These are phyloP conservation scores for Sarocladium kiliense DNA, from an alignment of 2,329 filamentous ascomycete species.

Conservation along the genomic window DNA sequence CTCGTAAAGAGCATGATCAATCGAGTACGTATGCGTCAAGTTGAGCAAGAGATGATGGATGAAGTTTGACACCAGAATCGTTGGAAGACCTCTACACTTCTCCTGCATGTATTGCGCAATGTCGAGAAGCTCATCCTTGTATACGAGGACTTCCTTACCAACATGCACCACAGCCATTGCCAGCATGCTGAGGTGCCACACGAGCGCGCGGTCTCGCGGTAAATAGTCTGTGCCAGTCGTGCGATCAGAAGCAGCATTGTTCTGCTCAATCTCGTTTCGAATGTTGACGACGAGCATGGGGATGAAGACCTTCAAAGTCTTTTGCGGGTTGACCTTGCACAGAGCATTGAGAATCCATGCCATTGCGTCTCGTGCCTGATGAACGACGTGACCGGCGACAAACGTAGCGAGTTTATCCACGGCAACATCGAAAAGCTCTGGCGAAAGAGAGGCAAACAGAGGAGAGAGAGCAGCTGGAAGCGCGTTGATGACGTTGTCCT, in stretches of 20 bases:
- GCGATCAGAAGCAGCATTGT: constrained; percentile 89
- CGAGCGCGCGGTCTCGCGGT: constrained; percentile 83
- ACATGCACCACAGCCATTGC: constrained; percentile 99
- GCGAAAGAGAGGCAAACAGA: constrained; percentile 82
- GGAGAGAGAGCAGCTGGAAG: constrained; percentile 87
- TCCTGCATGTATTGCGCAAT: constrained; percentile 96
- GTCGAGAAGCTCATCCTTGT: constrained; percentile 82
- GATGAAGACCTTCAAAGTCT: constrained; percentile 84
- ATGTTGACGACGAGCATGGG: constrained; percentile 90
- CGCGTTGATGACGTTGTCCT: constrained; percentile 96
- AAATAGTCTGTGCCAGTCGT: constrained; percentile 92
- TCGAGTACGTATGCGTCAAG: constrained; percentile 87
- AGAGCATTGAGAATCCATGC: constrained; percentile 96
- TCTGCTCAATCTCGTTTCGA: constrained; percentile 93
- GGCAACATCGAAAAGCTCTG: constrained; percentile 87
- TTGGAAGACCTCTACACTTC: constrained; percentile 87
- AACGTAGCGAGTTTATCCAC: constrained; percentile 90
- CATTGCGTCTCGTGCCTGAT: constrained; percentile 96
- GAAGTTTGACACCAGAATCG: constrained; percentile 95
- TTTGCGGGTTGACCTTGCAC: constrained; percentile 92
- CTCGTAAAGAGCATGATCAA: constrained; percentile 85
- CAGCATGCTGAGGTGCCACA: constrained; percentile 96
- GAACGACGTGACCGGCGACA: constrained; percentile 88
- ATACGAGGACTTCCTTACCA: constrained; percentile 80
- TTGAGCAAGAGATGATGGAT: constrained; percentile 95